These are phyloP conservation scores for Saccharomyces kudriavzevii DNA, from an alignment of 805 yeast genomes.

Conservation along the genomic window DNA sequence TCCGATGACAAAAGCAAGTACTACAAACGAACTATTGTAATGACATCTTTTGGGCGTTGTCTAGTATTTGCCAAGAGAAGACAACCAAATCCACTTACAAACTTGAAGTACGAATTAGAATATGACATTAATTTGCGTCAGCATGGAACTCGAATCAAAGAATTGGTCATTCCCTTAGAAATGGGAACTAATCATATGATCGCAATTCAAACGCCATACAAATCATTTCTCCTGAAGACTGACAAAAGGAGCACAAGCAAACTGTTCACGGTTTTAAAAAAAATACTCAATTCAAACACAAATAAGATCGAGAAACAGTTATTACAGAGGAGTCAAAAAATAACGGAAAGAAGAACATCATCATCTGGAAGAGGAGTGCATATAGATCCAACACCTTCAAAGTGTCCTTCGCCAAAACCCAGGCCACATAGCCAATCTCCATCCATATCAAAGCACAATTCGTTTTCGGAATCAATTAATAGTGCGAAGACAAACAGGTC, in stretches of 20 bases:
- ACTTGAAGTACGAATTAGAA: constrained; percentile 37
- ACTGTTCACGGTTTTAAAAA: constrained; percentile 53
- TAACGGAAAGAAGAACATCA: not conserved
- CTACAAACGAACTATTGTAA: constrained; percentile 9
- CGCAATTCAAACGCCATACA: constrained; percentile 48
- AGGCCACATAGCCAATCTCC: constrained; percentile 1
- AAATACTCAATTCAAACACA: constrained; percentile 39
- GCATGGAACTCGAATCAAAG: constrained; percentile 49
- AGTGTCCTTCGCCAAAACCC: constrained; percentile 17
- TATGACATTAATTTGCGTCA: constrained; percentile 49
- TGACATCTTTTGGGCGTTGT: constrained; percentile 41
- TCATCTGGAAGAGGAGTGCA: not conserved
- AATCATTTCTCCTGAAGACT: constrained; percentile 51
- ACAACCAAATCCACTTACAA: constrained; percentile 26
- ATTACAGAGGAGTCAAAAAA: constrained; percentile 2
- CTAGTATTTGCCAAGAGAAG: constrained; percentile 40
- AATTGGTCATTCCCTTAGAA: constrained; percentile 36
- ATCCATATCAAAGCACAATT: constrained; percentile 2
- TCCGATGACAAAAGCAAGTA: constrained; percentile 2
- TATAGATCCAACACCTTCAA: constrained; percentile 29
- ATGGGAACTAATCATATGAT: constrained; percentile 33
- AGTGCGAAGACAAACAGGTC: not conserved
- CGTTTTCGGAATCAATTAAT: constrained; percentile 1
- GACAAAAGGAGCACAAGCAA: constrained; percentile 41
- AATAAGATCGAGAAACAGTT: constrained; percentile 35